Evolutionary conservation across 257 asterid species (phyloP).

Genomic region (Mitragyna speciosa): DNA sequence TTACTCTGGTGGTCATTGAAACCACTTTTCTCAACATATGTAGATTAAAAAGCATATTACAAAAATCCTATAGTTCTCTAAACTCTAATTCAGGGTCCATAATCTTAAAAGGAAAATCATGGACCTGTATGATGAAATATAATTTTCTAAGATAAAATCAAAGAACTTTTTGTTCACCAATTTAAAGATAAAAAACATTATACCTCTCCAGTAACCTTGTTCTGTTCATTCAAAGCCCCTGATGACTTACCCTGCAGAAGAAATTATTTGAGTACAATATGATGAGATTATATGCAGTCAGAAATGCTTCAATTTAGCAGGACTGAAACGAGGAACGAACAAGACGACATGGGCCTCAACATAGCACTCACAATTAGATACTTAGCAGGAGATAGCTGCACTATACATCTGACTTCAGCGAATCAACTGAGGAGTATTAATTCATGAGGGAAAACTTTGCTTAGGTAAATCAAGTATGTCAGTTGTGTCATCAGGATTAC

Average conservation of each 20-base stretch:
- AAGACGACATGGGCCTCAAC: neutral
- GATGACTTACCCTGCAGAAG: slow-evolving; percentile 42
- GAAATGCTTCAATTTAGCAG: neutral
- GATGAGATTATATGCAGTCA: neutral
- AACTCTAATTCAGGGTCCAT: neutral
- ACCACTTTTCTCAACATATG: neutral
- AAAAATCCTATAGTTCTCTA: neutral
- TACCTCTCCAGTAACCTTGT: slow-evolving; percentile 56
- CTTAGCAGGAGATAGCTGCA: neutral
- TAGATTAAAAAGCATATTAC: neutral
- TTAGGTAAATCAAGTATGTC: neutral
- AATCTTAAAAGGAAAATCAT: neutral
- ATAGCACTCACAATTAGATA: neutral
- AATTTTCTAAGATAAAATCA: neutral
- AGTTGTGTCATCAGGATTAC: neutral
- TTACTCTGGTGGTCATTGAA: neutral
- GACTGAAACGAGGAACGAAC: neutral
- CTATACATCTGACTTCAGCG: neutral
- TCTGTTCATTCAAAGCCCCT: slow-evolving; percentile 22
- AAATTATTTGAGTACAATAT: neutral
- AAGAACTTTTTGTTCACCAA: neutral
- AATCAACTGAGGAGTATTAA: neutral
- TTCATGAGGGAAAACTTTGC: neutral
- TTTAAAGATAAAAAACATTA: slow-evolving; percentile 9
- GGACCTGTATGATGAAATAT: neutral